phyloP scores from a whole-genome alignment of 2,329 filamentous ascomycete species.

The Cladobotryum protrusum region DNA sequence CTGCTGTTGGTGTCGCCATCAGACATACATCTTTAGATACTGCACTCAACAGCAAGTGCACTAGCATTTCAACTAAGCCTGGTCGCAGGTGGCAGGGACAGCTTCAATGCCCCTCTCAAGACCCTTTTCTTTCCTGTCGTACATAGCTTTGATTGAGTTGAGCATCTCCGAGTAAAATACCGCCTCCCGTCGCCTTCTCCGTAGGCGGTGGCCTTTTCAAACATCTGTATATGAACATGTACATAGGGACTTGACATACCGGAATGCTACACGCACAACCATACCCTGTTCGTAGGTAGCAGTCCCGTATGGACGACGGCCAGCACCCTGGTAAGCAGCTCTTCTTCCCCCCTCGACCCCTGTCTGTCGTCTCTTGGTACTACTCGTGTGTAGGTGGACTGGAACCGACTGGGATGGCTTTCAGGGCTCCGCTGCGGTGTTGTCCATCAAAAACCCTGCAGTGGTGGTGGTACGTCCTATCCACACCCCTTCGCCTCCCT shows the following conservation, averaged over 20 bases:
- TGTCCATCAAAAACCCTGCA: background rate
- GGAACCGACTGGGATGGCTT: background rate
- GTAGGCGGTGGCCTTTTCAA: no score
- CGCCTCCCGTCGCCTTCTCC: no score
- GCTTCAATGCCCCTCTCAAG: background rate
- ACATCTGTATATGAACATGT: no score
- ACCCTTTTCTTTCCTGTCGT: background rate
- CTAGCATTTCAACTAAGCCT: no score
- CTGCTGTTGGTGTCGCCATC: background rate
- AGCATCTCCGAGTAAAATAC: no score
- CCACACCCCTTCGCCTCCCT: background rate
- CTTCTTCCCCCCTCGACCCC: background rate
- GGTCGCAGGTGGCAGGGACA: no score
- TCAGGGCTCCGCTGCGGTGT: background rate
- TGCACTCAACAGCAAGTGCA: background rate
- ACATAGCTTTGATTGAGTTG: no score
- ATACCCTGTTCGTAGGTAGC: background rate
- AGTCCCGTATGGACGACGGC: slow-evolving; percentile 3
- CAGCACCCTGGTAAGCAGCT: slow-evolving; percentile 4
- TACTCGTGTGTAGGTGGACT: background rate
- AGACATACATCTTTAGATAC: background rate
- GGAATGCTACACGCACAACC: no score
- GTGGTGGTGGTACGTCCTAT: background rate
- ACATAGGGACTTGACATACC: no score
- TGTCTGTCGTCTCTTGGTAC: background rate